These are phyloP conservation scores for Annulohypoxylon maeteangense DNA, from an alignment of 495 filamentous ascomycete species.

Conservation along the genomic window DNA sequence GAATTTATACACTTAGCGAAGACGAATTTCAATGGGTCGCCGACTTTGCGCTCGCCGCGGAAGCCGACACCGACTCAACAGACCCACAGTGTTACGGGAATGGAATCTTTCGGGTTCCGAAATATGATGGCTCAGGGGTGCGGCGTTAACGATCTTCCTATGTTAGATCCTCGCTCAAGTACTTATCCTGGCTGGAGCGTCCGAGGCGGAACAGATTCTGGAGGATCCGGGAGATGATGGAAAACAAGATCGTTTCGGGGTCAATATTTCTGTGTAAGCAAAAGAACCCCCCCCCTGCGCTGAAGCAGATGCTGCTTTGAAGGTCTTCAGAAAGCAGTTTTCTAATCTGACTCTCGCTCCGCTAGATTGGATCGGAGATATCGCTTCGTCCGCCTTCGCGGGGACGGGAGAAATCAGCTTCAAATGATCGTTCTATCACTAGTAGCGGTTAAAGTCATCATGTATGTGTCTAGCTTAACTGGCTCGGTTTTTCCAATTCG, in stretches of 20 bases:
- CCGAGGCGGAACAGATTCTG: not conserved
- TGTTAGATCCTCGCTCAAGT: not conserved
- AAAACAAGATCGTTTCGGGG: not conserved
- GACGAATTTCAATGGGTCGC: slow-evolving; percentile 18
- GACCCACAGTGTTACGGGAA: not conserved
- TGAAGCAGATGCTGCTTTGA: not conserved
- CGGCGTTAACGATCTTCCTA: not conserved
- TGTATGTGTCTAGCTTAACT: slow-evolving; percentile 6
- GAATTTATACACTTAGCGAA: slow-evolving; percentile 46
- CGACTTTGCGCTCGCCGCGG: not conserved
- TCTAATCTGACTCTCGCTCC: not conserved
- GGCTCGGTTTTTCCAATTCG: slow-evolving; percentile 27
- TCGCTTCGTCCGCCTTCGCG: too few species aligned
- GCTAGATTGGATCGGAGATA: slow-evolving; percentile 47
- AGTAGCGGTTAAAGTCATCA: not conserved
- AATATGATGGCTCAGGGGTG: not conserved
- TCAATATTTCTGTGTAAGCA: not conserved
- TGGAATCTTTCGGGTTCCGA: slow-evolving; percentile 2
- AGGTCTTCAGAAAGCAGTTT: not conserved
- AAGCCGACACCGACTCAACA: not conserved
- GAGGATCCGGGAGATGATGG: not conserved
- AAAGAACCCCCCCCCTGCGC: not conserved
- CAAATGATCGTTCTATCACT: too few species aligned
- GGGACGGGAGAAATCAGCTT: too few species aligned
- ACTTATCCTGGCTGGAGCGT: not conserved